Evolutionary conservation across 495 filamentous ascomycete species (phyloP), one percentile per base, ranked within the genome.

Genomic region (Thozetella sp.): DNA sequence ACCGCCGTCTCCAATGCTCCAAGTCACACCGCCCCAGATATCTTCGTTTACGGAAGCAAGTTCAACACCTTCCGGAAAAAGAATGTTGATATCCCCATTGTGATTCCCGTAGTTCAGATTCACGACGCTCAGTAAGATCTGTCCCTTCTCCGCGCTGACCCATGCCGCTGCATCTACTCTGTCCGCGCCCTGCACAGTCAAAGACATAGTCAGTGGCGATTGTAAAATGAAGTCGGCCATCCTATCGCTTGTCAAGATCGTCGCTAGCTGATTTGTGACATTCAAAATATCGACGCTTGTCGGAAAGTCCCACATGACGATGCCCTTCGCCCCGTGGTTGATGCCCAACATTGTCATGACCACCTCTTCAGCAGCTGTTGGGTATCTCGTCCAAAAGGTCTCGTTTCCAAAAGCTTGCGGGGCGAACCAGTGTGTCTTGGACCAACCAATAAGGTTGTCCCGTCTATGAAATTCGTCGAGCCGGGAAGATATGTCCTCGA

Each of bases 381-480:
- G 83, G 43, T 72, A 71, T 10, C 81, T 65, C 1, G 59, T 58
- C 82, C 83, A 87, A 54, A 80, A 86, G 0, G 74, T 70, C 37
- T 75, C 67, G 25, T 77, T 75, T 6, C 73, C 78, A 62, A 87
- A 87, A 0, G 77, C 82, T 65, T 86, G 83, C 3, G 82, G 73
- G 2, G 80, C 79, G 23, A 72, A 75, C 83, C 83, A 87, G 51
- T 78, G 64, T 0, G 76, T 64, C 65, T 85, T 85, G 15, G 64
- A 66, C 57, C 78, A 83, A 6, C 22, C 24, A 11, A 65, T 62
- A 37, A 78, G 74, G 3, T 59, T 61, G 53, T 85, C 79, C 2
- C 84, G 60, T 1, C 81, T 71, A 0, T 63, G 60, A 1, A 74
- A 70, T 23, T 85, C 76, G 60, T 86, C 83, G 6, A 71, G 64